Base-by-base conservation (phyloP, 1,284 basidiomycete genomes). In the Schizophyllum amplum region DNA sequence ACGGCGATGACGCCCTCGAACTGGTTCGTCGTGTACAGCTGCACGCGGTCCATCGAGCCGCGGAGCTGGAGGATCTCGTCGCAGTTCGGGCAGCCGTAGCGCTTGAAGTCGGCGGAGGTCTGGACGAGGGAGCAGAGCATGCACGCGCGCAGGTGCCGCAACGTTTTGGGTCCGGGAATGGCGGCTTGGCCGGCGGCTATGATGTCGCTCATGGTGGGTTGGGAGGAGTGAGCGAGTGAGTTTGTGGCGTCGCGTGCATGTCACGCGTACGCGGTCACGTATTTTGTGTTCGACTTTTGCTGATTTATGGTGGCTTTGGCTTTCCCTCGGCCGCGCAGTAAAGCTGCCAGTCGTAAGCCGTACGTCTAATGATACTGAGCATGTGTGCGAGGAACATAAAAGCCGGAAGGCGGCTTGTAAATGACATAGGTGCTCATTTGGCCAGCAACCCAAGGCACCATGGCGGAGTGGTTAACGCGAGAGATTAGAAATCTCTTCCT, bases 1-100 rank as follows among this genome's bases (percentile, higher is more conserved):
- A 95, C 84, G 4, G 94, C 86, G 64, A 98, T 92, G 53, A 94
- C 81, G 20, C 97, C 97, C 66, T 98, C 96, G 66, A 91, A 99
- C 62, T 92, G 87, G 1, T 90, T 87, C n/a, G 93, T 96, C 7
- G 96, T 99, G 72, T 94, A 98, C 57, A 84, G 79, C 11, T 82
- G 74, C 26, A 98, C 92, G 33, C 92, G 82, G 63, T 98, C 95
- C 15, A 83, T 78, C 59, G 84, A 89, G 23, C 87, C 87, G 72
- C 74, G 54, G 52, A 94, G 96, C 76, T 95, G 89, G 70, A 98
- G 83, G 63, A 96, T 80, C 65, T 96, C 91, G 66, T 99, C 96
- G 71, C 96, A 99, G 69, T 99, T 99, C 46, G 96, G 96, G 69
- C 96, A 99, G 2, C 96, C 96, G 50, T 79, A 76, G 62, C 83